Evolutionary conservation across 2,329 filamentous ascomycete species (phyloP).

Genomic region (Aspergillus carbonarius): DNA sequence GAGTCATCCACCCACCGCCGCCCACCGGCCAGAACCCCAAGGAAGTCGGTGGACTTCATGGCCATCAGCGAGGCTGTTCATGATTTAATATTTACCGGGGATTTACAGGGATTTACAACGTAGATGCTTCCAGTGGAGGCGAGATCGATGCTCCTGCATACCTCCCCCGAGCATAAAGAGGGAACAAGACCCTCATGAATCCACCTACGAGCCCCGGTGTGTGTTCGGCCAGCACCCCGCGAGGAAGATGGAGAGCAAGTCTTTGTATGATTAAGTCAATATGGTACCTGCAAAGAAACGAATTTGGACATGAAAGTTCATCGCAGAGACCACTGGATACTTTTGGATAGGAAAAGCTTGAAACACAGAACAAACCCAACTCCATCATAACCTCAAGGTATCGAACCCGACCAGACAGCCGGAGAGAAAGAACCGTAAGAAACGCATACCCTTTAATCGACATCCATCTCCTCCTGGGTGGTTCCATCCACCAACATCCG

Average conservation of each 20-base stretch:
- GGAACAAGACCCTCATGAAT: too few relatives aligned
- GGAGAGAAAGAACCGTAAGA: slow-evolving; percentile 9
- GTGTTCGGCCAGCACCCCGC: neutral
- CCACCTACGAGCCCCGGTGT: too few relatives aligned
- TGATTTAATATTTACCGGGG: too few relatives aligned
- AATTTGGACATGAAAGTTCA: slow-evolving; percentile 11
- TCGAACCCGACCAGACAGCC: slow-evolving; percentile 11
- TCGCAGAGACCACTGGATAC: slow-evolving; percentile 8
- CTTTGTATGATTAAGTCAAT: slow-evolving; percentile 4
- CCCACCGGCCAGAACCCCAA: slow-evolving; percentile 13
- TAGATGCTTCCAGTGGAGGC: too few relatives aligned
- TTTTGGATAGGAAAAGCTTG: slow-evolving; percentile 9
- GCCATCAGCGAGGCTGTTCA: neutral
- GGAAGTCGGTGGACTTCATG: slow-evolving; percentile 13
- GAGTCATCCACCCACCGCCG: slow-evolving; percentile 30
- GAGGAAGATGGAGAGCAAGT: neutral
- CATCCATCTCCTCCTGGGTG: slow-evolving; percentile 48
- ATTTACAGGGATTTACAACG: too few relatives aligned
- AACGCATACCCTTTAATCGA: slow-evolving; percentile 39
- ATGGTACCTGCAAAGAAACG: neutral
- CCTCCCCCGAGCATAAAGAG: too few relatives aligned
- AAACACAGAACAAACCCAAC: slow-evolving; percentile 19
- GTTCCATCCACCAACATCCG: slow-evolving; percentile 46
- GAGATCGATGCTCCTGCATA: neutral
- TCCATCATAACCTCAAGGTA: slow-evolving; percentile 23